Evolutionary conservation across 2,329 filamentous ascomycete species (phyloP).

Genomic region (Plenodomus lindquistii): DNA sequence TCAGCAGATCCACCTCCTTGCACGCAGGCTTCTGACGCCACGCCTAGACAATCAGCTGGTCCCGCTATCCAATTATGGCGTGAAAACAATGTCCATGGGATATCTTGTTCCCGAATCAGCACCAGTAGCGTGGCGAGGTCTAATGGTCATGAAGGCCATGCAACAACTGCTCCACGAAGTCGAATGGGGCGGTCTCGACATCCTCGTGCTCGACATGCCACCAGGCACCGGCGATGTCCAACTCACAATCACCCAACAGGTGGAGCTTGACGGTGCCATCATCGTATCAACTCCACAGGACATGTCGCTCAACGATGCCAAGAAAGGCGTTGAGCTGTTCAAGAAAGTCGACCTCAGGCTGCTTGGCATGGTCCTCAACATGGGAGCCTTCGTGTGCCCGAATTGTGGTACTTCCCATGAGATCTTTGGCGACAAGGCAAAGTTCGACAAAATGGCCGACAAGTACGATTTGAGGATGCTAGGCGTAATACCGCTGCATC

Average conservation of each 20-base stretch:
- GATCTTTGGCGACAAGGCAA: slow-evolving; percentile 63
- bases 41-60: slow-evolving; percentile 73
- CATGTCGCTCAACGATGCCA: slow-evolving; percentile 86
- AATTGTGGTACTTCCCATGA: slow-evolving; percentile 55
- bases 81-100: slow-evolving; percentile 99
- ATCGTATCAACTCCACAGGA: slow-evolving; percentile 95
- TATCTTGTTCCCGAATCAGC: slow-evolving; percentile 81
- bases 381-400: slow-evolving; percentile 45
- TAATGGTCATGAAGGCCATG: slow-evolving; percentile 97
- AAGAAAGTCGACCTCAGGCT: slow-evolving; percentile 77
- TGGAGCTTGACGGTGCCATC: slow-evolving; percentile 82
- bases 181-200: slow-evolving; percentile 86
- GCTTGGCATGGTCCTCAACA: slow-evolving; percentile 72
- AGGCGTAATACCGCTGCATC: slow-evolving; percentile 86
- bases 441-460: slow-evolving; percentile 76
- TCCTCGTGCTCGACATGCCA: slow-evolving; percentile 87
- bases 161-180: slow-evolving; percentile 96
- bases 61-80: slow-evolving; percentile 89
- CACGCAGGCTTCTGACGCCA: slow-evolving; percentile 8
- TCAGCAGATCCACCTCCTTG: slow-evolving; percentile 13
- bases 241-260: slow-evolving; percentile 93
- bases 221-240: slow-evolving; percentile 96
- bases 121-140: slow-evolving; percentile 90
- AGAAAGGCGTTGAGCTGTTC: slow-evolving; percentile 93
- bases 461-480: slow-evolving; percentile 78